Percentiles rank a stretch among this genome's conserved stretches.
phyloP scores from a whole-genome alignment of 2,329 filamentous ascomycete genomes.

The Penicillium sp. region DNA sequence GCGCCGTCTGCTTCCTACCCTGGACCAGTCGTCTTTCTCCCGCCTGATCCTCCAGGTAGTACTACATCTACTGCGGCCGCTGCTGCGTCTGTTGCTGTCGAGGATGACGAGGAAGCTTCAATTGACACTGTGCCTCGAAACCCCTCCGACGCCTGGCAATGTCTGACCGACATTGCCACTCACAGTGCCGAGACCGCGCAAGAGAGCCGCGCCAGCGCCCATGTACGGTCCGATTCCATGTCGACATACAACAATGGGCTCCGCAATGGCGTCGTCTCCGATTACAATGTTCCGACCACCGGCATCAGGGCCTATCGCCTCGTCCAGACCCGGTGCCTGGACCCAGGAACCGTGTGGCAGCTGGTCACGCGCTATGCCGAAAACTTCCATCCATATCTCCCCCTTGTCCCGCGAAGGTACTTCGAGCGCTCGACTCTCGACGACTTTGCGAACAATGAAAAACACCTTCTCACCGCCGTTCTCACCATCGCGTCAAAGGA shows the following conservation, averaged over 20 bases:
- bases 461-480: slow-evolving; percentile 69
- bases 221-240: slow-evolving; percentile 27
- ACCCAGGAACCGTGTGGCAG: slow-evolving; percentile 54
- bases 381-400: slow-evolving; percentile 70
- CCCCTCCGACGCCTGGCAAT: slow-evolving; percentile 53
- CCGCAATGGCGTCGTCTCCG: slow-evolving; percentile 29
- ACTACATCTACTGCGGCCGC: slow-evolving; percentile 4
- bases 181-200: slow-evolving; percentile 31
- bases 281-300: slow-evolving; percentile 28
- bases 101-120: slow-evolving; percentile 42
- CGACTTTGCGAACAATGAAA: slow-evolving; percentile 62
- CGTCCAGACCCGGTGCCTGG: slow-evolving; percentile 48
- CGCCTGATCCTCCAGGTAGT: slow-evolving; percentile 30
- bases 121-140: slow-evolving; percentile 49
- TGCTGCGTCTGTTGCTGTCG: slow-evolving; percentile 31
- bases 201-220: slow-evolving; percentile 24
- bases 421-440: slow-evolving; percentile 58
- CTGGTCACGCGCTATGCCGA: slow-evolving; percentile 62
- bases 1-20: slow-evolving; percentile 34
- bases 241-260: slow-evolving; percentile 30
- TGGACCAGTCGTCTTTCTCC: slow-evolving; percentile 37
- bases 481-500: slow-evolving; percentile 73
- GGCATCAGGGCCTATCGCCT: slow-evolving; percentile 47
- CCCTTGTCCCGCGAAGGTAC: slow-evolving; percentile 64
- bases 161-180: slow-evolving; percentile 49